Evolutionary conservation across 768 basidiomycete genomes (phyloP), one percentile per base, ranked within the genome.

Genomic region (Lactarius indigo): DNA sequence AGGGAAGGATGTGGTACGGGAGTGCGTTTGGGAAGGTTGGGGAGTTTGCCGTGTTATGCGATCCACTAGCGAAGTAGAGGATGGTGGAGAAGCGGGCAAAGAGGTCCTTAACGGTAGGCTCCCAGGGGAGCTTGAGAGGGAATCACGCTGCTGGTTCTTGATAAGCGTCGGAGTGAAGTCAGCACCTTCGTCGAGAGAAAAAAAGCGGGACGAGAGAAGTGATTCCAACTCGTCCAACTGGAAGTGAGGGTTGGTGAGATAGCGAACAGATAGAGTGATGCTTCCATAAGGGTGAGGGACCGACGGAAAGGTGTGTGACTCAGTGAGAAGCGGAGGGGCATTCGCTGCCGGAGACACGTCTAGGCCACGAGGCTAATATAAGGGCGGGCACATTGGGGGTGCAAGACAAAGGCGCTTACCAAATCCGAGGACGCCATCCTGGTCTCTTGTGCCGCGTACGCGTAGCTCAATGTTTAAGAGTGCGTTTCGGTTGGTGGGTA

Each of bases 191-290:
- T 90, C 88, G 63, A 86, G 80, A 1, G 87, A 87, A 30, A 89
- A 79, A 72, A 94, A 90, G 17, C 85, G 80, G 4, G 87, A 88
- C 3, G 89, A 91, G 5, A 93, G 79, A 1, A 92, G 77, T 1
- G 88, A 87, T 76, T 94, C 92, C 37, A 88, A 81, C 69, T 91
- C 88, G 75, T 92, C 90, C 35, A 92, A 78, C 68, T 85, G 82
- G 79, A 93, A 93, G 71, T 83, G 79, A 5, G 91, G 89, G 1
- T 82, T 78, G 15, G 83, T 79, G 57, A 92, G 84, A 76, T 90
- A 92, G 31, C 83, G 86, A 41, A 82, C 76, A 10, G 85, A 80
- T 61, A 94, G 81, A 1, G 80, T 78, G 63, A 93, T 82, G 0
- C 83, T 79, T 57, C 91, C 92, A 74, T 77, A 76, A 6, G 89